These are phyloP conservation scores for Verruconis gallopava DNA, from an alignment of 2,329 filamentous ascomycete species.

Conservation along the genomic window DNA sequence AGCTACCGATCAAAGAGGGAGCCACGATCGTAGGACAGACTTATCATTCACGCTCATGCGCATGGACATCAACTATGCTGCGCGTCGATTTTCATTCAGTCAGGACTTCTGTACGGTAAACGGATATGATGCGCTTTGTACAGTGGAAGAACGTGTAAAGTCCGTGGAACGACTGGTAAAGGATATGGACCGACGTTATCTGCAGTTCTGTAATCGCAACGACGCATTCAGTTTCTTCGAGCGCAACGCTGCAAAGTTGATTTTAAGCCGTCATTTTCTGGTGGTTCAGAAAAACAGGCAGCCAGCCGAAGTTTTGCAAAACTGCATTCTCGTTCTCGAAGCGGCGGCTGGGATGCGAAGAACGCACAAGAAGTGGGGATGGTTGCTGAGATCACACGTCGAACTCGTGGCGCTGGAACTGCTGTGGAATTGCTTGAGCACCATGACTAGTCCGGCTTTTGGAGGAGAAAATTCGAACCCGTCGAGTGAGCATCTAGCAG, in stretches of 20 bases:
- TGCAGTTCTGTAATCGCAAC: slow-evolving; percentile 6
- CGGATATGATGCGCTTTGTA: background rate
- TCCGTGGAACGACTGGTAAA: background rate
- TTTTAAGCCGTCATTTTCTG: slow-evolving; percentile 6
- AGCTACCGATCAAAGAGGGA: background rate
- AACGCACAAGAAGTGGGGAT: slow-evolving; percentile 4
- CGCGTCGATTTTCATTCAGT: background rate
- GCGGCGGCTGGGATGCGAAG: slow-evolving; percentile 3
- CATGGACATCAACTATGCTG: slow-evolving; percentile 1
- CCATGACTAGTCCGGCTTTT: background rate
- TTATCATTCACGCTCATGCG: slow-evolving; percentile 3
- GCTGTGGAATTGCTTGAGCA: slow-evolving; percentile 2
- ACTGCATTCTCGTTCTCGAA: slow-evolving; percentile 5
- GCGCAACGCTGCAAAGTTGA: slow-evolving; percentile 6
- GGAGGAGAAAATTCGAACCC: background rate
- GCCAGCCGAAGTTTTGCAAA: background rate
- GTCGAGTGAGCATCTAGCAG: background rate
- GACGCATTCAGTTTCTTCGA: slow-evolving; percentile 8
- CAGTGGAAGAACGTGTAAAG: background rate
- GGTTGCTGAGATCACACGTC: slow-evolving; percentile 2
- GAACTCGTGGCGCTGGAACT: slow-evolving; percentile 3
- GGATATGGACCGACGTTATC: slow-evolving; percentile 2
- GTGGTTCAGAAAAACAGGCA: background rate
- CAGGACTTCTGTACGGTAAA: slow-evolving; percentile 4
- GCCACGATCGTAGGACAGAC: slow-evolving; percentile 6